A percentile compares a stretch with the other conserved stretches of the same genome.
Evolutionary conservation across 2,329 filamentous ascomycete genomes (phyloP).

Genomic region (Fusarium sp.): DNA sequence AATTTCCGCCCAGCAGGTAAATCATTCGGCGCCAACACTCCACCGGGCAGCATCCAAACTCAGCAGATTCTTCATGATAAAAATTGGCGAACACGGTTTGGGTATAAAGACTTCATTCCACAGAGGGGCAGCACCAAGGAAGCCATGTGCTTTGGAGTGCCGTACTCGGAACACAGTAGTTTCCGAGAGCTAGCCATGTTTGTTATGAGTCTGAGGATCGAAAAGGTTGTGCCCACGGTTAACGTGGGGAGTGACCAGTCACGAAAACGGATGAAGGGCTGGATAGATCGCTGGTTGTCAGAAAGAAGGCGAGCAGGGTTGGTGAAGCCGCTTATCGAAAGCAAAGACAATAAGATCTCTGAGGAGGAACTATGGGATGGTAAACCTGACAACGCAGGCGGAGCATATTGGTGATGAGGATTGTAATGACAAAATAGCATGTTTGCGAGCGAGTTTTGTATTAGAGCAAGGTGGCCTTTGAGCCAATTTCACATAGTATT

Average conservation of each 20-base stretch:
- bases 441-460: neutral
- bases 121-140: slow-evolving; percentile 87
- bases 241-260: slow-evolving; percentile 76
- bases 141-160: slow-evolving; percentile 91
- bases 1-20: slow-evolving; percentile 79
- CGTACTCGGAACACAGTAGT: slow-evolving; percentile 95
- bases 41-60: slow-evolving; percentile 64
- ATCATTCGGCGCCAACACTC: slow-evolving; percentile 66
- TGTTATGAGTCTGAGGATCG: slow-evolving; percentile 86
- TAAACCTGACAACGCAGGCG: slow-evolving; percentile 55
- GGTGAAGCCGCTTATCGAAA: slow-evolving; percentile 59
- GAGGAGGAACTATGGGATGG: slow-evolving; percentile 55
- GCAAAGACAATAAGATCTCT: slow-evolving; percentile 50
- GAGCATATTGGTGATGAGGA: slow-evolving; percentile 55
- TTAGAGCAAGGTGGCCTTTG: neutral
- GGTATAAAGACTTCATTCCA: slow-evolving; percentile 77
- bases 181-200: slow-evolving; percentile 97
- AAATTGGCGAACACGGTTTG: slow-evolving; percentile 82
- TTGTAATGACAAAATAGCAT: slow-evolving; percentile 3
- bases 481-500: neutral
- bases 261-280: slow-evolving; percentile 71
- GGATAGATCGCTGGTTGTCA: slow-evolving; percentile 72
- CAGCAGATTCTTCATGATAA: slow-evolving; percentile 67
- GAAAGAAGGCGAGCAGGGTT: slow-evolving; percentile 70
- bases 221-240: slow-evolving; percentile 92